Evolutionary conservation across 805 yeast species (phyloP), one percentile per base, ranked within the genome.

Genomic region (Cyberlindnera maclurae): DNA sequence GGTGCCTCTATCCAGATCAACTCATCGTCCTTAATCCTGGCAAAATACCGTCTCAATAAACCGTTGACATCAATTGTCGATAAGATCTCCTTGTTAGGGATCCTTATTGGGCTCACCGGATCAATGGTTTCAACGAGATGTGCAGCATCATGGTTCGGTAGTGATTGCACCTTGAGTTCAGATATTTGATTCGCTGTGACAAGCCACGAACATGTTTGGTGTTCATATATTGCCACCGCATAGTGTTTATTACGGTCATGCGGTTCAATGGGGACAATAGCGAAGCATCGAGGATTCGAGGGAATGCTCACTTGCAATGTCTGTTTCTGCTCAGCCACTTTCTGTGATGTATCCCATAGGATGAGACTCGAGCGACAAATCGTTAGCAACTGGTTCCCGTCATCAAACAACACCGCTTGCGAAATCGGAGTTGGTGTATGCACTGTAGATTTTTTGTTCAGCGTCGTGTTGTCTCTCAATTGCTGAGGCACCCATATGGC

Each of bases 11-110:
- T 58, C 93, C 95, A 86, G 7, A 37, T 37, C 1, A 82, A 54
- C n/a, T 33, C 42, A 26, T 54, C 35, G 12, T 46, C 39, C 10
- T 46, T 47, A 3, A 66, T 58, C 15, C 39, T 55, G 8, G 69
- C 73, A 31, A 67, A 63, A 63, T 73, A 79, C 3, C 75, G 65
- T 29, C 62, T 57, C 5, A 78, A 63, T 3, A 62, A 40, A 3
- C 88, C 87, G 0, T 56, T 49, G 1, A 49, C 49, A n/a, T 80
- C 72, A 5, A 84, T 75, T 0, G 78, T 62, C 0, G 88, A 70
- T 5, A 88, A 55, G 4, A 82, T 67, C 3, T 65, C 59, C 26
- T 68, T 46, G 33, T 61, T 53, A 28, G 67, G 62, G 26, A 54
- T 43, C 32, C 55, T 57, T 3, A 59, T 51, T 3, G 61, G 49